Evolutionary conservation across 139 green algal genomes (phyloP), one percentile per base, ranked within the genome.

Genomic region (Asterochloris erici): DNA sequence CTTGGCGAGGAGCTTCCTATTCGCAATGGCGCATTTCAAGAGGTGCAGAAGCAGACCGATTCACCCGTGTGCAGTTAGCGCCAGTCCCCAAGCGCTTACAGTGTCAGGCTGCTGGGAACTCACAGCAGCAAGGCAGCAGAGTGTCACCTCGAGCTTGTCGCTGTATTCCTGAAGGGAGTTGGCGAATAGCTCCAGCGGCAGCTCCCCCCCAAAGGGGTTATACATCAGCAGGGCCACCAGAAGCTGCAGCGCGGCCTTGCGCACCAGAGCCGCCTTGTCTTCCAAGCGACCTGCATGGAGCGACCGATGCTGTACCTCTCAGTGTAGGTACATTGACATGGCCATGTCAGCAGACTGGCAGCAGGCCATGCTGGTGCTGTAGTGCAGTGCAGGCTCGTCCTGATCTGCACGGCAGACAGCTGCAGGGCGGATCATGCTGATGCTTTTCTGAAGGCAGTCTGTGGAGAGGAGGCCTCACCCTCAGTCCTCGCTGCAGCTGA

Each of bases 251-350:
- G 95, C 94, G 26, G 87, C 89, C 77, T 92, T 94, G 60, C 93
- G 85, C 73, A 97, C 93, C 24, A 96, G 73, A 14, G 86, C 73
- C 21, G 89, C 86, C 84, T 95, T 96, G 86, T 98, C 95, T 81
- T 96, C 86, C 77, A 98, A 88, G n/a, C 95, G 89, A 2, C 90
- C 90, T 88, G 84, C 79, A 17, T 14, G 11, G 12, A 82, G 38
- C 38, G 38, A 6, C 38, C 2, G 38, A 54, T 54, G 38, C 38
- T 6, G 6, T 54, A 54, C 4, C 38, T 54, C 38, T 54, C 38
- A 54, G 38, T 10, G 2, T 54, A 54, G 38, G 38, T 54, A 6
- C 38, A 54, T 54, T 54, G 38, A 54, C 38, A 54, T 54, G 38
- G 38, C 38, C 79, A 70, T 14, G 13, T 64, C 14, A 78, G 15